These are phyloP conservation scores for Penicillium riverlandense DNA, from an alignment of 495 filamentous ascomycete genomes.

Conservation along the genomic window DNA sequence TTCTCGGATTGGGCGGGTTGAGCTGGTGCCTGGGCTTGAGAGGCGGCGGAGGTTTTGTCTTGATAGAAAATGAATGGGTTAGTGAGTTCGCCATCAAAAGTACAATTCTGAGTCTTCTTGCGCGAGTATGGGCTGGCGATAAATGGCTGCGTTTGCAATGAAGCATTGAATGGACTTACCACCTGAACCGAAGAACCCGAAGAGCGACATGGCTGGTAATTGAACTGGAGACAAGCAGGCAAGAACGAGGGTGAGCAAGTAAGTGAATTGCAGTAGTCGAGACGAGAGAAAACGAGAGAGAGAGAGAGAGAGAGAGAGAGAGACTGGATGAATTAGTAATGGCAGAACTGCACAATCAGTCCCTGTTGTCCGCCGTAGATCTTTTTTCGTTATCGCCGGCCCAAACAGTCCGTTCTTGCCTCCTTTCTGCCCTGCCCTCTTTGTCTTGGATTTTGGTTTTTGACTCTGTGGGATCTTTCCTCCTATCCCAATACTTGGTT, in stretches of 20 bases:
- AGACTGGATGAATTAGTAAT: slow-evolving; percentile 21
- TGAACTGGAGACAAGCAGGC: background rate
- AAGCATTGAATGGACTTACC: slow-evolving; percentile 16
- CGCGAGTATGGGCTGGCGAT: too few relatives aligned
- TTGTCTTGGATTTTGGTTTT: slow-evolving; percentile 1
- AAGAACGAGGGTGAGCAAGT: background rate
- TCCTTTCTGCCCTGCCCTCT: slow-evolving; percentile 1
- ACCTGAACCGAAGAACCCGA: slow-evolving; percentile 34
- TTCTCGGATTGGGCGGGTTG: slow-evolving; percentile 35
- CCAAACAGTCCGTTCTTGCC: slow-evolving; percentile 10
- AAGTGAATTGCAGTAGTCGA: background rate
- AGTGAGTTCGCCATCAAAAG: background rate
- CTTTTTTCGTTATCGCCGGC: slow-evolving; percentile 19
- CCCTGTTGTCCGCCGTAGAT: slow-evolving; percentile 8
- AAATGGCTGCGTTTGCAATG: background rate
- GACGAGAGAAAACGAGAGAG: background rate
- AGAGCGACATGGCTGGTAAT: slow-evolving; percentile 21
- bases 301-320: background rate
- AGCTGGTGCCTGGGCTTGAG: slow-evolving; percentile 19
- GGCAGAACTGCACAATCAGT: slow-evolving; percentile 13
- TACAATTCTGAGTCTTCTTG: background rate
- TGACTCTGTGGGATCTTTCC: background rate
- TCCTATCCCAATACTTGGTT: background rate
- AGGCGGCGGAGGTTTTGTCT: slow-evolving; percentile 10
- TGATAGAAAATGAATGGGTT: background rate